phyloP scores from a whole-genome alignment of 306 rosid genomes.

The Ormosia emarginata region DNA sequence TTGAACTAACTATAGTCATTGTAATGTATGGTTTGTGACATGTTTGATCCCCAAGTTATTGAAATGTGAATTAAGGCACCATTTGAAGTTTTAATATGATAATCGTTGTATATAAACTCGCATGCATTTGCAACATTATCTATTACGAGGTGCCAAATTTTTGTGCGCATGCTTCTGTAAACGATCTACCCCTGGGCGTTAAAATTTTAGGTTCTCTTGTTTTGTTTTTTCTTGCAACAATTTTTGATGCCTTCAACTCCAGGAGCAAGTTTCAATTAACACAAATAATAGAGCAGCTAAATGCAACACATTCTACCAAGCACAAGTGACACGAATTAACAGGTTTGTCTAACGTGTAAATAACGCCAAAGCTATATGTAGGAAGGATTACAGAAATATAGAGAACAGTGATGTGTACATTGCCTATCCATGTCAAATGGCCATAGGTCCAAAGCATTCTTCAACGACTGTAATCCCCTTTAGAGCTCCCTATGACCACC shows the following conservation, averaged over 20 bases:
- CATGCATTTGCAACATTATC: neutral
- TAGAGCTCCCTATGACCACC: conserved; percentile 45
- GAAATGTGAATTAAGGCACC: conserved; percentile 40
- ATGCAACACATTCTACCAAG: neutral
- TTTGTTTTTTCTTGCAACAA: neutral
- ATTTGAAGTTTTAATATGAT: conserved; percentile 34
- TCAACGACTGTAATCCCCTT: neutral
- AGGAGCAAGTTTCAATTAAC: neutral
- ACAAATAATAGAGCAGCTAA: neutral
- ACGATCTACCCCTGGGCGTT: neutral
- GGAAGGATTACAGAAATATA: conserved; percentile 15
- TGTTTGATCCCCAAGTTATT: conserved; percentile 9
- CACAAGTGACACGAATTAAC: neutral
- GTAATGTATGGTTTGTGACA: neutral
- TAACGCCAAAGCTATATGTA: neutral
- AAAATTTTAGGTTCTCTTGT: neutral
- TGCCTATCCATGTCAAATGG: neutral
- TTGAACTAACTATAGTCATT: conserved; percentile 35
- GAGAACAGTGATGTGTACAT: neutral
- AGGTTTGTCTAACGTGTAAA: neutral
- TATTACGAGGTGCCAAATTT: neutral
- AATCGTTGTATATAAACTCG: neutral
- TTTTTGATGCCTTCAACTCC: neutral
- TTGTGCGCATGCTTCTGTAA: neutral
- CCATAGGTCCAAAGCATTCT: neutral